Percentiles rank a stretch among this genome's conserved stretches.
These are phyloP conservation scores for Globisporangium okanoganense DNA, from an alignment of 352 stramenopile genomes.

Conservation along the genomic window DNA sequence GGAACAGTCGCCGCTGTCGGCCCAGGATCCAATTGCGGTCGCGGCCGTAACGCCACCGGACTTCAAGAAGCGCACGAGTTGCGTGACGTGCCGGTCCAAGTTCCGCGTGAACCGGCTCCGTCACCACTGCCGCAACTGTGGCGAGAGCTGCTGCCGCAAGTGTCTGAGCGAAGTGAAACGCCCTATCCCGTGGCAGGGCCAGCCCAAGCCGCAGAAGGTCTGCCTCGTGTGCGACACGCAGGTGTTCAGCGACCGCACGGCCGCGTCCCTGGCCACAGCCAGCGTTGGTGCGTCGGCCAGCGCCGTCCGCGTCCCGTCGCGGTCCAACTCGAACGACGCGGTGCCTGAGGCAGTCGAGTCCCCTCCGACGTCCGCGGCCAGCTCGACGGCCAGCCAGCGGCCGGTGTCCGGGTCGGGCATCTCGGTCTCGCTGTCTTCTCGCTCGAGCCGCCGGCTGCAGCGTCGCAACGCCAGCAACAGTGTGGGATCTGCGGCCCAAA, in stretches of 20 bases:
- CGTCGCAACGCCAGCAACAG: slow-evolving; percentile 14
- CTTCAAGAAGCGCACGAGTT: slow-evolving; percentile 34
- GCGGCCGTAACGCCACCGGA: slow-evolving; percentile 4
- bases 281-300: not conserved
- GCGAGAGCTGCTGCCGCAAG: slow-evolving; percentile 51
- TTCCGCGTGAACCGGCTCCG: slow-evolving; percentile 38
- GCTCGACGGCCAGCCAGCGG: slow-evolving; percentile 1
- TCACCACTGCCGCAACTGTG: slow-evolving; percentile 69
- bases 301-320: not conserved
- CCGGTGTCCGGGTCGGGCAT: slow-evolving; percentile 9
- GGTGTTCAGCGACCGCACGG: slow-evolving; percentile 22
- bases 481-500: not conserved
- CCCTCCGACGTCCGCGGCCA: slow-evolving; percentile 19
- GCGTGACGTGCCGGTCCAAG: slow-evolving; percentile 32
- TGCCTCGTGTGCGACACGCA: slow-evolving; percentile 51
- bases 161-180: slow-evolving; percentile 39
- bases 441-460: slow-evolving; percentile 4
- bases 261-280: not conserved
- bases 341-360: slow-evolving; percentile 5
- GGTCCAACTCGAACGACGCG: not conserved
- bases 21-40: not conserved
- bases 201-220: slow-evolving; percentile 49
- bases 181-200: slow-evolving; percentile 30
- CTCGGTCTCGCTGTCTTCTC: slow-evolving; percentile 14
- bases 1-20: not conserved